Base-by-base conservation (phyloP, 495 filamentous ascomycete species). In the Neurospora discreta region DNA sequence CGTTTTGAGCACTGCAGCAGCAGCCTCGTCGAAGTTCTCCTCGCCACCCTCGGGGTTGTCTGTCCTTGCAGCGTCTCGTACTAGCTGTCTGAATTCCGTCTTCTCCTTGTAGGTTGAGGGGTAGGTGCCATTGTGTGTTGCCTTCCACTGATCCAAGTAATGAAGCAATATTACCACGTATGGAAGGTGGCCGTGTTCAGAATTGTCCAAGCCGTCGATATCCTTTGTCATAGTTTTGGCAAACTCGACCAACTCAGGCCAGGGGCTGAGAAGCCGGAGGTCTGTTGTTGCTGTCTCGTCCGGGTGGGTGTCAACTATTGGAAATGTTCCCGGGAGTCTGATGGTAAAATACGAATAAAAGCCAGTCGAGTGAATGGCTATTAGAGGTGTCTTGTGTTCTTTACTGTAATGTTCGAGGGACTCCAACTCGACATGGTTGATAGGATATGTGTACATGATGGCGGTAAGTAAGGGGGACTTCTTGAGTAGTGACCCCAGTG, bases 1-100 rank as follows among this genome's bases (percentile, higher is more conserved):
- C 13, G 90, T 90, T 81, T 97, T 98, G 71, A 98, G 80, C 2
- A 98, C 94, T 5, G 94, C 94, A 13, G 87, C 90, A 33, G 88
- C 89, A 18, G 95, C 95, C 81, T 99, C 95, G 44, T 98, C 94
- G 79, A 91, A 99, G 79, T 99, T 99, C 84, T 99, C 95, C 79
- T 98, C 95, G 73, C 91, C 92, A 41, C 93, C 94, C 82, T 97
- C 94, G 39, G 93, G 79, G 74, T 89, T 95, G 75, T 90, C 82
- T 46, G 84, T 92, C 75, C 95, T 87, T 71, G 91, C 87, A 15
- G 88, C 87, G 8, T 82, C 82, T 70, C 86, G 82, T 0, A 98
- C 89, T 15, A 92, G 79, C 15, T 88, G 85, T 52, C 90, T 85
- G 79, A 98, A 97, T 68, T 89, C 92, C 6, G 84, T 90, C 81